Conservation (phyloP, 1,284 basidiomycete genomes). For the Cryptococcus sp. region DNA sequence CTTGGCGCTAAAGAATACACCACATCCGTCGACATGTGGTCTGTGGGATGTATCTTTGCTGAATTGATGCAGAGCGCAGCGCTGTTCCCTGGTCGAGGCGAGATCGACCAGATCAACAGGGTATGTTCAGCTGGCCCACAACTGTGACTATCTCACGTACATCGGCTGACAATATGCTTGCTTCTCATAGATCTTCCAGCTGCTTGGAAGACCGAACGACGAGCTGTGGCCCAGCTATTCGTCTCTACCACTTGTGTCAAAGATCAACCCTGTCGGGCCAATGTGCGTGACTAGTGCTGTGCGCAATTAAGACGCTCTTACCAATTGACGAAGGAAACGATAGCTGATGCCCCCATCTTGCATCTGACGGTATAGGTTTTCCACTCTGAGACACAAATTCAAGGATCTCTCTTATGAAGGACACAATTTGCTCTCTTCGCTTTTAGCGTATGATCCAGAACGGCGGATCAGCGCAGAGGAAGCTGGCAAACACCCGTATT, state of each 20-base stretch:
- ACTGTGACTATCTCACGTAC: neutral
- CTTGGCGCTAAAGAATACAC: constrained; percentile 90
- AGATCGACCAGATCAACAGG: constrained; percentile 88
- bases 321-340: neutral
- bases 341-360: constrained; percentile 9
- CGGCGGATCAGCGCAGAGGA: constrained; percentile 82
- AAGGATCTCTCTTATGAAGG: constrained; percentile 78
- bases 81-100: constrained; percentile 91
- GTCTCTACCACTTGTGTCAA: constrained; percentile 74
- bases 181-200: constrained; percentile 67
- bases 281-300: constrained; percentile 42
- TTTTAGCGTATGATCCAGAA: constrained; percentile 88
- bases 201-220: constrained; percentile 84
- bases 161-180: neutral
- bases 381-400: constrained; percentile 61
- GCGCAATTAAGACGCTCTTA: neutral
- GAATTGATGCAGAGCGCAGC: constrained; percentile 93
- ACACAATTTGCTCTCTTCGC: constrained; percentile 75
- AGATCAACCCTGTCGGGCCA: constrained; percentile 72
- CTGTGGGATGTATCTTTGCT: constrained; percentile 73
- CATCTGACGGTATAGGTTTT: constrained; percentile 46
- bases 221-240: constrained; percentile 84
- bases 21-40: constrained; percentile 64
- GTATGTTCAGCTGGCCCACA: constrained; percentile 49
- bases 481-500: constrained; percentile 88